phyloP scores from a whole-genome alignment of 768 basidiomycete genomes.

The Leucocoprinus birnbaumii region DNA sequence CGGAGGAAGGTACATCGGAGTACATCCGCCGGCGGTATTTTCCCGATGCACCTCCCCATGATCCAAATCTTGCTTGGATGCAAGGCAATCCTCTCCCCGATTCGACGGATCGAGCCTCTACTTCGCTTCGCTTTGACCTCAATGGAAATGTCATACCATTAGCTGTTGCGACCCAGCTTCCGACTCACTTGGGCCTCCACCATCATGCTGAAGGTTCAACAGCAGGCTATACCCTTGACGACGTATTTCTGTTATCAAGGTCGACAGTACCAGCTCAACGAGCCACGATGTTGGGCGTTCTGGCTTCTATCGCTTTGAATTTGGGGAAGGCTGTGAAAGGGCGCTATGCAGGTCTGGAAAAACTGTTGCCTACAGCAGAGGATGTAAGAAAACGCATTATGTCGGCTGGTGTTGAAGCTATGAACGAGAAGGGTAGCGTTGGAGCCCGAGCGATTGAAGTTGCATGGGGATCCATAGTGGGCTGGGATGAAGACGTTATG shows the following conservation, averaged over 20 bases:
- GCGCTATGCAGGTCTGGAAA: conserved; percentile 31
- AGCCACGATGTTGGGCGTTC: conserved; percentile 73
- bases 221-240: conserved; percentile 89
- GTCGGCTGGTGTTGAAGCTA: conserved; percentile 63
- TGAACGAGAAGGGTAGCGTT: conserved; percentile 62
- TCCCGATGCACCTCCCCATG: conserved; percentile 61
- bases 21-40: conserved; percentile 84
- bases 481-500: conserved; percentile 47
- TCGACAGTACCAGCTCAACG: conserved; percentile 85
- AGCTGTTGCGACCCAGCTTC: conserved; percentile 52
- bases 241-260: conserved; percentile 74
- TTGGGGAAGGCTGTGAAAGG: conserved; percentile 29
- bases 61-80: conserved; percentile 85
- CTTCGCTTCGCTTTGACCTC: conserved; percentile 74
- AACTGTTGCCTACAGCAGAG: conserved; percentile 35
- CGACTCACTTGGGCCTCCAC: conserved; percentile 85
- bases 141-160: conserved; percentile 65
- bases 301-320: conserved; percentile 53
- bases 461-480: conserved; percentile 70
- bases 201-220: conserved; percentile 80
- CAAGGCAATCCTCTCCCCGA: conserved; percentile 27
- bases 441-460: conserved; percentile 69
- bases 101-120: conserved; percentile 23
- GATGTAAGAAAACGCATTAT: conserved; percentile 61
- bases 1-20: conserved; percentile 75